Conservation (phyloP, 2,329 filamentous ascomycete species). For the Plectosphaerella plurivora region DNA sequence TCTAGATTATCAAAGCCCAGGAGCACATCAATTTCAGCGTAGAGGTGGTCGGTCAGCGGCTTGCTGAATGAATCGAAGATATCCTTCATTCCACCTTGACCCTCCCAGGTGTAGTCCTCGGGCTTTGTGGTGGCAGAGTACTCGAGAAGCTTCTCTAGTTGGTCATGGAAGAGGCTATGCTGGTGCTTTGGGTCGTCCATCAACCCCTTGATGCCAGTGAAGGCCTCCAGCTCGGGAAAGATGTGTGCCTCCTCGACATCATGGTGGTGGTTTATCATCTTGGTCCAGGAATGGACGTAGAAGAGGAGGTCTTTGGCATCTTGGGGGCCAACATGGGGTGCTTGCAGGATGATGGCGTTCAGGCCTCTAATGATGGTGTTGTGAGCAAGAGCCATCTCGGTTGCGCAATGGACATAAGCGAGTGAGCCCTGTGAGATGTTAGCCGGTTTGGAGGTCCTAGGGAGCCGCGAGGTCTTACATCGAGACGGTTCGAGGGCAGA, state of each 20-base stretch:
- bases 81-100: conserved; percentile 17
- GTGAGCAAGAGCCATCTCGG: conserved; percentile 21
- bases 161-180: conserved; percentile 24
- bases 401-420: conserved; percentile 5
- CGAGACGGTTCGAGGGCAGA: not conserved
- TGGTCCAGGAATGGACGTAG: conserved; percentile 24
- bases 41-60: conserved; percentile 18
- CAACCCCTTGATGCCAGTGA: conserved; percentile 19
- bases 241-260: conserved; percentile 24
- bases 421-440: conserved; percentile 5
- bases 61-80: conserved; percentile 17
- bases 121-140: conserved; percentile 17
- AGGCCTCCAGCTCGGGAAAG: conserved; percentile 27
- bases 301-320: conserved; percentile 13
- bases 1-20: conserved; percentile 15
- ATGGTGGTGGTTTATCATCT: conserved; percentile 30
- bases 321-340: conserved; percentile 12
- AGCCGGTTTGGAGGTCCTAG: not conserved
- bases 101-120: conserved; percentile 16
- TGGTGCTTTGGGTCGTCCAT: conserved; percentile 27
- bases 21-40: conserved; percentile 21
- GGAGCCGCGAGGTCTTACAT: not conserved
- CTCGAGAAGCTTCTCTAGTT: conserved; percentile 18
- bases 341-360: conserved; percentile 26
- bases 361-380: conserved; percentile 25